phyloP scores from a whole-genome alignment of 164 flowering plant genomes.

The Akebia trifoliata region DNA sequence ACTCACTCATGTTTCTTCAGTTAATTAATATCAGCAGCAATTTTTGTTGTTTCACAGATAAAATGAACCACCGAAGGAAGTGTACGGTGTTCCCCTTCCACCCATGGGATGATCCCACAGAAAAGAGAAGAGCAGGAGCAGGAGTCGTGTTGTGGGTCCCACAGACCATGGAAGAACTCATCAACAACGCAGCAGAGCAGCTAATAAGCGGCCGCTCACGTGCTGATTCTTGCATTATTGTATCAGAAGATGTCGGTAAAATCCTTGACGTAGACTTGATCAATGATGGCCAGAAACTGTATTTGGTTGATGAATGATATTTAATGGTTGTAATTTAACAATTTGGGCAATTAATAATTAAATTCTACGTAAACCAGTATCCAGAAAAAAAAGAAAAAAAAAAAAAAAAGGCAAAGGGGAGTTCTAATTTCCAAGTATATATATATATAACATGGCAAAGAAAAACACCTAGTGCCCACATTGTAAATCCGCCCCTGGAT shows the following conservation, averaged over 20 bases:
- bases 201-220: conserved; percentile 34
- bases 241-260: conserved; percentile 78
- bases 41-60: conserved; percentile 11
- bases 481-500: no score
- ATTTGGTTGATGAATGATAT: conserved; percentile 40
- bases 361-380: no score
- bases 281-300: conserved; percentile 69
- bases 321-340: no score
- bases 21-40: neutral
- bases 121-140: conserved; percentile 40
- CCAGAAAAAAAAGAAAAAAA: no score
- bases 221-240: conserved; percentile 31
- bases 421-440: no score
- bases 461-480: no score
- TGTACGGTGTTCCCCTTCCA: conserved; percentile 89
- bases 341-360: no score
- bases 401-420: no score
- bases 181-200: conserved; percentile 37
- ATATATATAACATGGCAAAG: no score
- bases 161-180: conserved; percentile 56
- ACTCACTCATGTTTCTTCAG: no score
- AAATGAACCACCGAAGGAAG: conserved; percentile 36
- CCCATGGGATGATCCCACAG: conserved; percentile 64
- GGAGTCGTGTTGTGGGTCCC: conserved; percentile 82
- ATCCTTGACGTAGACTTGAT: conserved; percentile 70